These are phyloP conservation scores for Xylaria sp. DNA, from an alignment of 2,329 filamentous ascomycete genomes.

Conservation along the genomic window DNA sequence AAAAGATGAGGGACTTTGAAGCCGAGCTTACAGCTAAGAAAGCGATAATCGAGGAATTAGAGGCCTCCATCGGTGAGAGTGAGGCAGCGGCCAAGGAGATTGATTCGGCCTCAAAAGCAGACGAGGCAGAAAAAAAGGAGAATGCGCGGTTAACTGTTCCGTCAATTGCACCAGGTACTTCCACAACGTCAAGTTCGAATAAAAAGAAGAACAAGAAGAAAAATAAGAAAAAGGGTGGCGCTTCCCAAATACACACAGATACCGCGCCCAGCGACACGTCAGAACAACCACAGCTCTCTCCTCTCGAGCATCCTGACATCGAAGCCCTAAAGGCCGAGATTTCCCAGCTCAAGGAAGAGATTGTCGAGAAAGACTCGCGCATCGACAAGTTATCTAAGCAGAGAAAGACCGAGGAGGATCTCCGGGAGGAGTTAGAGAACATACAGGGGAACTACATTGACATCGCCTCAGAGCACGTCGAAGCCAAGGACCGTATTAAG, in stretches of 20 bases:
- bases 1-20: neutral
- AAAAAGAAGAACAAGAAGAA: conserved; percentile 93
- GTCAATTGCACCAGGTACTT: conserved; percentile 20
- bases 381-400: conserved; percentile 78
- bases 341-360: conserved; percentile 61
- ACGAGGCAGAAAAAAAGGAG: conserved; percentile 1
- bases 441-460: conserved; percentile 82
- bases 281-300: conserved; percentile 51
- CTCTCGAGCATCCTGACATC: conserved; percentile 46
- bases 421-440: conserved; percentile 86
- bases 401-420: conserved; percentile 78
- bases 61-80: conserved; percentile 42
- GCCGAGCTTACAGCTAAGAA: neutral
- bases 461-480: conserved; percentile 85
- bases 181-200: conserved; percentile 58
- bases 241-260: conserved; percentile 57
- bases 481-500: conserved; percentile 81
- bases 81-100: conserved; percentile 54
- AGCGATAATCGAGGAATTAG: conserved; percentile 40
- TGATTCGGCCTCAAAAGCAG: conserved; percentile 36
- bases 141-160: conserved; percentile 32
- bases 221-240: conserved; percentile 86
- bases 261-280: conserved; percentile 52
- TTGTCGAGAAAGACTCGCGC: conserved; percentile 74
- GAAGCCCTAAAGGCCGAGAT: conserved; percentile 62